Evolutionary conservation across 331 rosid species (phyloP).

Genomic region (Spiraea crenata): DNA sequence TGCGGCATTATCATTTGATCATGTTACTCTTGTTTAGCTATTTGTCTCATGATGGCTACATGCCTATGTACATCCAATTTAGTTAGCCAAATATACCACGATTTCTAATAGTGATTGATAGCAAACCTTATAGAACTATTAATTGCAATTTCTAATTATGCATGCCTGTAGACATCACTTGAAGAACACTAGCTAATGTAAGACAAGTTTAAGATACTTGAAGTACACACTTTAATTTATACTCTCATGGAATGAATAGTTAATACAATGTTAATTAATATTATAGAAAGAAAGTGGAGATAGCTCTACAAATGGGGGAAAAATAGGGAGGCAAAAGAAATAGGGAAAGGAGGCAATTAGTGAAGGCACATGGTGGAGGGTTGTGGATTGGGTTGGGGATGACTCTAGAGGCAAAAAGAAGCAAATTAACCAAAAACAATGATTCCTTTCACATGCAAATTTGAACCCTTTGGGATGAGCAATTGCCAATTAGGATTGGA

Average conservation of each 20-base stretch:
- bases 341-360: conserved; percentile 23
- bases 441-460: conserved; percentile 20
- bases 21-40: conserved; percentile 13
- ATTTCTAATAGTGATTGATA: not conserved
- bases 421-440: conserved; percentile 9
- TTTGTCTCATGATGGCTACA: not conserved
- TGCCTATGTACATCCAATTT: not conserved
- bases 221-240: not conserved
- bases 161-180: not conserved
- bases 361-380: conserved; percentile 29
- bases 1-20: conserved; percentile 4
- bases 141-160: not conserved
- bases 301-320: no score
- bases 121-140: not conserved
- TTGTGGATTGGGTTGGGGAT: not conserved
- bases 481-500: not conserved
- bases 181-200: not conserved
- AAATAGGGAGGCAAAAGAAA: not conserved
- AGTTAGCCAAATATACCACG: not conserved
- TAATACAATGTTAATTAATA: not conserved
- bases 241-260: not conserved
- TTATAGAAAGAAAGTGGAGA: no score
- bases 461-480: not conserved
- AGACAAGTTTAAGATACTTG: not conserved
- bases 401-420: not conserved